A percentile compares a stretch with the other conserved stretches of the same genome.
These are phyloP conservation scores for Volvox reticuliferus DNA, from an alignment of 139 green algal species.

Conservation along the genomic window DNA sequence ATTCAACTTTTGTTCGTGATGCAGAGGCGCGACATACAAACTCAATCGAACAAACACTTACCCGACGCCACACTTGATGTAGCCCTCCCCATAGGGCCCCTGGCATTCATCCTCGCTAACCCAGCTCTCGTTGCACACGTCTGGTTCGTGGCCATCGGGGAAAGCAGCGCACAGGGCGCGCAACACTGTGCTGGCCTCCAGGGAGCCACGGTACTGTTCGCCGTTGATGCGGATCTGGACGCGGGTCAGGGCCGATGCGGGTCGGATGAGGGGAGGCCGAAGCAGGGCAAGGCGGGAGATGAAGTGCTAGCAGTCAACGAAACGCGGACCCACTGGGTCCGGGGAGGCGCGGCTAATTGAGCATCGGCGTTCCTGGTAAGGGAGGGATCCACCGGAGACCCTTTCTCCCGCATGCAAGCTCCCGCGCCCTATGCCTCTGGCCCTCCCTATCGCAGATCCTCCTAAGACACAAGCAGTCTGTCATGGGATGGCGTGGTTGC, in stretches of 20 bases:
- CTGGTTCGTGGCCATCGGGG: conserved; percentile 70
- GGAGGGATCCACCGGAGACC: no score
- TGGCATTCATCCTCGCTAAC: conserved; percentile 81
- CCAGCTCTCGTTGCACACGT: conserved; percentile 75
- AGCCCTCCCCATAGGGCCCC: conserved; percentile 62
- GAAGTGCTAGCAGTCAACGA: no score
- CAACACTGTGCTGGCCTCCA: conserved; percentile 76
- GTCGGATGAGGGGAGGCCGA: background rate
- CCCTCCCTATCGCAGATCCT: no score
- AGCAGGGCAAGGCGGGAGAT: background rate
- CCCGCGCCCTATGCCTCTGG: no score
- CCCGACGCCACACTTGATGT: conserved; percentile 71
- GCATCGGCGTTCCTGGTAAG: no score
- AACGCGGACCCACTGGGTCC: no score
- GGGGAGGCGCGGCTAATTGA: no score
- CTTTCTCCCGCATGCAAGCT: no score
- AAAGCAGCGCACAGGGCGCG: conserved; percentile 92
- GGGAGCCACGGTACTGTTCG: conserved; percentile 88
- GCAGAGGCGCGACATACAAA: background rate
- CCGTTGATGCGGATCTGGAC: conserved; percentile 87
- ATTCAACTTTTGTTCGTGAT: no score
- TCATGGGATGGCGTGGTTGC: no score
- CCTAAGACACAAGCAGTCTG: no score
- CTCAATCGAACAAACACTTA: conserved; percentile 16
- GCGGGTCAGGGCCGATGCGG: no score